Conservation (phyloP, 352 stramenopile species). For the Globisporangium carolinianum region DNA sequence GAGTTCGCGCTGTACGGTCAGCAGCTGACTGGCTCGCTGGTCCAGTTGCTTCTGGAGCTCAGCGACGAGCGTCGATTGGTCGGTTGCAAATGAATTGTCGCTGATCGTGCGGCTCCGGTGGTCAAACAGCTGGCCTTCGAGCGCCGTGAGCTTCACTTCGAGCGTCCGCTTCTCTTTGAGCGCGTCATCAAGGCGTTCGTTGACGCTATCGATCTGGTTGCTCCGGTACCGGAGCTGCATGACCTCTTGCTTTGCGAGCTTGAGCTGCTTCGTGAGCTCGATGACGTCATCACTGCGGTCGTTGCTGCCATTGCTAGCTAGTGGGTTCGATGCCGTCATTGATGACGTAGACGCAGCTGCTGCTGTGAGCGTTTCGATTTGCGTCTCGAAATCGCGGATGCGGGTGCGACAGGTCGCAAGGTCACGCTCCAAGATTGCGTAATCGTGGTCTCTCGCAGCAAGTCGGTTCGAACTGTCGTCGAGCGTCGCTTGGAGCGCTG, state of each 20-base stretch:
- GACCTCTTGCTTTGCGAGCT: conserved; percentile 68
- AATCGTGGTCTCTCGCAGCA: not conserved
- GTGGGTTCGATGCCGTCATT: conserved; percentile 8
- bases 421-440: no score
- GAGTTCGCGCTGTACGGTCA: conserved; percentile 38
- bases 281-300: conserved; percentile 31
- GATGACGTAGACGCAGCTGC: conserved; percentile 7
- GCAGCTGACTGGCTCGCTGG: conserved; percentile 41
- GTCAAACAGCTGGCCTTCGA: conserved; percentile 74
- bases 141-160: conserved; percentile 69
- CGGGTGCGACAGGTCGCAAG: no score
- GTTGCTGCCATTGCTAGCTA: conserved; percentile 8
- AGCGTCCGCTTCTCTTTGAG: conserved; percentile 75
- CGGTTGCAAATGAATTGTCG: conserved; percentile 33
- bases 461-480: conserved; percentile 7
- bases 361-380: conserved; percentile 6
- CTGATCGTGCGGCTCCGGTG: conserved; percentile 61
- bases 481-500: conserved; percentile 11
- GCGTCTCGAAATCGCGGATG: not conserved
- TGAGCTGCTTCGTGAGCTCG: conserved; percentile 70
- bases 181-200: conserved; percentile 61
- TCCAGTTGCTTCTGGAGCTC: conserved; percentile 56
- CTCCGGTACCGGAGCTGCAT: conserved; percentile 82
- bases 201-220: conserved; percentile 65
- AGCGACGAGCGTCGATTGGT: conserved; percentile 30